These are phyloP conservation scores for Hypoxylon sp. DNA, from an alignment of 2,329 filamentous ascomycete species.

Conservation along the genomic window DNA sequence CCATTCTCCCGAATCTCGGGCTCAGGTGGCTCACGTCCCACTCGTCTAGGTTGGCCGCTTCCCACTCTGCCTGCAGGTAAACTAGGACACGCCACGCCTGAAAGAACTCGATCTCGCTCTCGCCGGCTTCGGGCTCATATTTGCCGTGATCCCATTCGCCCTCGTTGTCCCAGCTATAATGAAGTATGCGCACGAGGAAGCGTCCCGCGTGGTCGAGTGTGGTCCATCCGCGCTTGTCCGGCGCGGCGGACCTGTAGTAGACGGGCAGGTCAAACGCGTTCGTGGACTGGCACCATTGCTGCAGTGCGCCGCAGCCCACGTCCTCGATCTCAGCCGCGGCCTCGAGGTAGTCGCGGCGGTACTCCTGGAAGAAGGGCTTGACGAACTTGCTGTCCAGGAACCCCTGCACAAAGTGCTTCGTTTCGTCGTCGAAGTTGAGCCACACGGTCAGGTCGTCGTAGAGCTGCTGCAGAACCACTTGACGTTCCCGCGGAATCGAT, in stretches of 20 bases:
- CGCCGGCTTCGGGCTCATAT: constrained; percentile 42
- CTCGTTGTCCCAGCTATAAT: constrained; percentile 45
- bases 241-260: constrained; percentile 25
- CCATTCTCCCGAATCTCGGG: constrained; percentile 12
- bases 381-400: constrained; percentile 44
- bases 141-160: constrained; percentile 45
- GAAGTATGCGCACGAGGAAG: constrained; percentile 46
- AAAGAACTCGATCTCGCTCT: constrained; percentile 46
- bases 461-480: constrained; percentile 34
- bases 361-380: constrained; percentile 48
- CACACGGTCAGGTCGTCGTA: constrained; percentile 43
- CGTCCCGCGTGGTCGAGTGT: constrained; percentile 46
- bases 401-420: constrained; percentile 33
- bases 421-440: constrained; percentile 44
- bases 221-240: constrained; percentile 43
- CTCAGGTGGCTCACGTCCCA: constrained; percentile 34
- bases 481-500: constrained; percentile 39
- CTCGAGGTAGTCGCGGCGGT: constrained; percentile 47
- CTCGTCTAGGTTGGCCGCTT: constrained; percentile 44
- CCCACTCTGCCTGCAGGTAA: constrained; percentile 49
- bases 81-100: constrained; percentile 48
- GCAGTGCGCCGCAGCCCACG: constrained; percentile 42
- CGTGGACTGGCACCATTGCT: constrained; percentile 30
- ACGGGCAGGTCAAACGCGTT: constrained; percentile 40
- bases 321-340: constrained; percentile 28